These are phyloP conservation scores for Gaultheria prostrata DNA, from an alignment of 148 eudicot genomes.

Conservation along the genomic window DNA sequence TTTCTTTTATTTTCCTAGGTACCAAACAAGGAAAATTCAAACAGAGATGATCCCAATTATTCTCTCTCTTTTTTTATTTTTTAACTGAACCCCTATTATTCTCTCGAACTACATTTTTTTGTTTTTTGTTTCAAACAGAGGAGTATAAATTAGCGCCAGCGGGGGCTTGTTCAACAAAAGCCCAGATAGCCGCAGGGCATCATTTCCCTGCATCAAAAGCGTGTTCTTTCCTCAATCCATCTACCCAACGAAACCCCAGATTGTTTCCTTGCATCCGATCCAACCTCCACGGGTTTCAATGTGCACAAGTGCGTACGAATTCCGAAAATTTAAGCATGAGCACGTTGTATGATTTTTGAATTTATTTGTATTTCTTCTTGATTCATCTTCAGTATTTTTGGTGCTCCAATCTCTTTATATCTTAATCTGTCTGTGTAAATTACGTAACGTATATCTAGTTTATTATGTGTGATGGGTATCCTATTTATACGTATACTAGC, in stretches of 20 bases:
- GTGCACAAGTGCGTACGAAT: slow-evolving; percentile 8
- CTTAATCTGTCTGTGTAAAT: background rate
- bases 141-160: too few species aligned
- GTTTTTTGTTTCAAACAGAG: too few species aligned
- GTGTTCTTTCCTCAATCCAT: background rate
- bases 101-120: too few species aligned
- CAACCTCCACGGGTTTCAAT: slow-evolving; percentile 2
- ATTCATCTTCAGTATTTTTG: background rate
- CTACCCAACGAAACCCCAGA: background rate
- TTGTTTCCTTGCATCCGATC: background rate
- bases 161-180: background rate
- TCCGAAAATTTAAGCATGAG: background rate
- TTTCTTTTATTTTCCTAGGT: too few species aligned
- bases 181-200: background rate
- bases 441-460: background rate
- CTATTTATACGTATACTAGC: background rate
- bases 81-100: too few species aligned
- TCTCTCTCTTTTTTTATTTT: too few species aligned
- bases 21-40: too few species aligned
- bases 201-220: background rate
- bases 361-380: background rate
- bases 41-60: too few species aligned
- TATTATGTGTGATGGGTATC: background rate
- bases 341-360: background rate
- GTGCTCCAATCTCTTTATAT: background rate